Conservation (phyloP, 2,329 filamentous ascomycete genomes). For the Fusarium acutatum region DNA sequence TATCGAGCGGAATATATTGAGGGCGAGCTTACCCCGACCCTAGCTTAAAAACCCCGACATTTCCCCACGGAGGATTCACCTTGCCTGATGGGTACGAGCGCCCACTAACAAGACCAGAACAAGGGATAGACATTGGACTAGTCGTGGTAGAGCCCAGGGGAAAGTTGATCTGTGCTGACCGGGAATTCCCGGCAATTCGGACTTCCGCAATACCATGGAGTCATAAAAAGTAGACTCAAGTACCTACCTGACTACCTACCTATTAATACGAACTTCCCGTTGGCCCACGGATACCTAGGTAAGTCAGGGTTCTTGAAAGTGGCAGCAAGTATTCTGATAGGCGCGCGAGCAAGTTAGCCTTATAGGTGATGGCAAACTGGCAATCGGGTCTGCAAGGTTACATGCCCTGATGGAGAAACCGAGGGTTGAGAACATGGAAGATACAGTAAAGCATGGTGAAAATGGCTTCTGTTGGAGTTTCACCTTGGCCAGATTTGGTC, state of each 20-base stretch:
- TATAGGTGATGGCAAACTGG: not conserved
- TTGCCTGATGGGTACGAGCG: not conserved
- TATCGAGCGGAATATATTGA: not conserved
- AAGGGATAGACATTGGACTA: constrained; percentile 10
- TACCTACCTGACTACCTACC: not conserved
- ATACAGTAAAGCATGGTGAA: not conserved
- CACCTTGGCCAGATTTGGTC: constrained; percentile 26
- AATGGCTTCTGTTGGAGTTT: constrained; percentile 20
- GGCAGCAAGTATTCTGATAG: constrained; percentile 22
- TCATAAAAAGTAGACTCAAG: not conserved
- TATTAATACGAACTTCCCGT: not conserved
- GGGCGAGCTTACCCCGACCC: constrained; percentile 23
- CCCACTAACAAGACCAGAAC: constrained; percentile 1
- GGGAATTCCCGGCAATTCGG: constrained; percentile 27
- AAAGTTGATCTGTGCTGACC: constrained; percentile 2
- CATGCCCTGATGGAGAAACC: constrained; percentile 3
- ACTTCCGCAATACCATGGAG: not conserved
- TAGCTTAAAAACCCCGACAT: constrained; percentile 33
- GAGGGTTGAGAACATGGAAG: not conserved
- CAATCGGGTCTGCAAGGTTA: not conserved
- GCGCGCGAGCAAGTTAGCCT: constrained; percentile 20
- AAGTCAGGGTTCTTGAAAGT: not conserved
- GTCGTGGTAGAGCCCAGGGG: constrained; percentile 13
- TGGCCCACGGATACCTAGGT: not conserved
- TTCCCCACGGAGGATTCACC: constrained; percentile 29